Evolutionary conservation across 805 yeast species (phyloP).

Genomic region (Candida khao-thaluensis): DNA sequence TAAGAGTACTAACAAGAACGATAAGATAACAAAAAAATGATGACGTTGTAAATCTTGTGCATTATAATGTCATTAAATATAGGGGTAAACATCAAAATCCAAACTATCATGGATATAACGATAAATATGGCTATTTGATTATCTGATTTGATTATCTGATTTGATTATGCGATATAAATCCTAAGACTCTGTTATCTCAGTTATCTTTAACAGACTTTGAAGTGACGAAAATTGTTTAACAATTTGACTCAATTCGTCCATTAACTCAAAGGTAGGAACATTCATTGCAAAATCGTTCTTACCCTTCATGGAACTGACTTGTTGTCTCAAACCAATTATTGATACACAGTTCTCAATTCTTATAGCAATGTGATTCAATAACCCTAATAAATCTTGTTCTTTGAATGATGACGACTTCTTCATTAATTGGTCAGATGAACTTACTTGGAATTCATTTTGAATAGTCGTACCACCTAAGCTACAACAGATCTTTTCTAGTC

Average conservation of each 20-base stretch:
- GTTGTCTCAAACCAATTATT: constrained; percentile 33
- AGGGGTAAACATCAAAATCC: too few relatives aligned
- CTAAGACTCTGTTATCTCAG: too few relatives aligned
- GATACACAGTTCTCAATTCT: constrained; percentile 63
- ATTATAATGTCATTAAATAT: too few relatives aligned
- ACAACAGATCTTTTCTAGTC: constrained; percentile 60
- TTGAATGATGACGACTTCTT: constrained; percentile 20
- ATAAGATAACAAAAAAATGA: too few relatives aligned
- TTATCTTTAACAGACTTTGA: too few relatives aligned
- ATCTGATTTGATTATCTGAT: too few relatives aligned
- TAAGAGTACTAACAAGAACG: too few relatives aligned
- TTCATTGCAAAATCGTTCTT: constrained; percentile 12
- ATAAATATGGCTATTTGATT: too few relatives aligned
- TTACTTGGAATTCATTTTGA: constrained; percentile 26
- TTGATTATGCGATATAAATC: too few relatives aligned
- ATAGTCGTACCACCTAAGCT: constrained; percentile 43
- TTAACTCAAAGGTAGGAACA: constrained; percentile 9
- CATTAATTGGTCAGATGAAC: constrained; percentile 25
- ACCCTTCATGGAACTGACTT: constrained; percentile 23
- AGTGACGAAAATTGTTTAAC: constrained; percentile 12
- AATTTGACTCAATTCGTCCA: constrained; percentile 12
- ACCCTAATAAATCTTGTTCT: constrained; percentile 47
- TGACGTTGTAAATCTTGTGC: too few relatives aligned
- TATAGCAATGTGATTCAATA: constrained; percentile 65
- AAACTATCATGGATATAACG: too few relatives aligned